Evolutionary conservation across 73 alveolate genomes (phyloP).

Genomic region (Blepharisma japonicum): DNA sequence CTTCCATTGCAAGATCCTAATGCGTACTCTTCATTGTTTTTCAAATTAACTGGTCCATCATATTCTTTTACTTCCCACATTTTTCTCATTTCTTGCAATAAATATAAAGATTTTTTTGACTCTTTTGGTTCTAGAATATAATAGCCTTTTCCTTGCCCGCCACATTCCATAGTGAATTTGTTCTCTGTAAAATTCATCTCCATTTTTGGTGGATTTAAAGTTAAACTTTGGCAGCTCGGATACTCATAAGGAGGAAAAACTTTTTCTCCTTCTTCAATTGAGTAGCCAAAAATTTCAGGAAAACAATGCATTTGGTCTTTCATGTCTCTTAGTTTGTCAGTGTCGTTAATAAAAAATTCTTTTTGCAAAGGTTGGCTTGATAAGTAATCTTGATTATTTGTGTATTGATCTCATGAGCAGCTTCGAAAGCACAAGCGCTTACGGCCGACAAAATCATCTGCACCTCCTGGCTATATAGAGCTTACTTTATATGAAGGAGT

Average conservation of each 20-base stretch:
- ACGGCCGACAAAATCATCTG: no score
- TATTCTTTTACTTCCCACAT: neutral
- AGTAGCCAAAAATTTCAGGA: conserved; percentile 22
- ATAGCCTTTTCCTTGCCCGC: neutral
- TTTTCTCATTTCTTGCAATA: neutral
- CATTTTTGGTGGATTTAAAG: neutral
- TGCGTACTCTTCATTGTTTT: neutral
- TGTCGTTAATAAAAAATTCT: no score
- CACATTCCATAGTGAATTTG: neutral
- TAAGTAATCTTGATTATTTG: no score
- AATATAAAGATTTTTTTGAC: neutral
- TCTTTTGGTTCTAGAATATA: conserved; percentile 4
- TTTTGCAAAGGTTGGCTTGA: no score
- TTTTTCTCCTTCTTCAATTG: neutral
- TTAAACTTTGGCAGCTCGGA: neutral
- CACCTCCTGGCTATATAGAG: no score
- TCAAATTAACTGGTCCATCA: neutral
- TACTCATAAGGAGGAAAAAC: neutral
- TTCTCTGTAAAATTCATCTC: neutral
- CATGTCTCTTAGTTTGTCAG: no score
- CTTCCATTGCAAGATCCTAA: conserved; percentile 16
- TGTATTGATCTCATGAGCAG: no score
- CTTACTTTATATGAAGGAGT: no score
- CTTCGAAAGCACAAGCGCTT: no score
- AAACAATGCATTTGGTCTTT: neutral